Percentiles rank a stretch among this genome's conserved stretches.
Evolutionary conservation across 2,329 filamentous ascomycete genomes (phyloP).

Genomic region (Diaporthe aspalathi): DNA sequence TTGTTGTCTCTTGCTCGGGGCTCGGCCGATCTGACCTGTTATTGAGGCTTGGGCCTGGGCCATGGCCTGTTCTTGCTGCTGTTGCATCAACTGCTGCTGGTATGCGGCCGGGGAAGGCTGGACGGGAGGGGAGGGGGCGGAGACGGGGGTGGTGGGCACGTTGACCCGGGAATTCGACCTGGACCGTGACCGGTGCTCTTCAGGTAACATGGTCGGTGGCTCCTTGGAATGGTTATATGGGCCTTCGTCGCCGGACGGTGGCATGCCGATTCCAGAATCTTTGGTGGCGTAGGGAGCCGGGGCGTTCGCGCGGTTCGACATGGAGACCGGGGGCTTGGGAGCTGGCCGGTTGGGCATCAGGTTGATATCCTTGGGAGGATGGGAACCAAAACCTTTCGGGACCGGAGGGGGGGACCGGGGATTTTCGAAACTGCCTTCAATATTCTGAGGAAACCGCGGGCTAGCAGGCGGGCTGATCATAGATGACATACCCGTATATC

Average conservation of each 20-base stretch:
- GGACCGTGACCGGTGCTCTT: slow-evolving; percentile 75
- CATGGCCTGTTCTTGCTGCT: slow-evolving; percentile 89
- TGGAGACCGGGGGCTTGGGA: slow-evolving; percentile 82
- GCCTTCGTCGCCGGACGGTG: slow-evolving; percentile 67
- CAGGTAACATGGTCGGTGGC: slow-evolving; percentile 69
- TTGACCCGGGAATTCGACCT: slow-evolving; percentile 75
- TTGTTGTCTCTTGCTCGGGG: slow-evolving; percentile 77
- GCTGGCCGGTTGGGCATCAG: slow-evolving; percentile 86
- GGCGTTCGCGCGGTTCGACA: slow-evolving; percentile 66
- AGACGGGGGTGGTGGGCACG: slow-evolving; percentile 52
- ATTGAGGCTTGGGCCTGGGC: slow-evolving; percentile 82
- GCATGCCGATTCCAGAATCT: slow-evolving; percentile 73
- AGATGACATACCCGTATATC: slow-evolving; percentile 68
- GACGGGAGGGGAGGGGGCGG: slow-evolving; percentile 58
- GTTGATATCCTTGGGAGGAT: slow-evolving; percentile 65
- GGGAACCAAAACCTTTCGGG: slow-evolving; percentile 67
- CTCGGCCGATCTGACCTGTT: slow-evolving; percentile 76
- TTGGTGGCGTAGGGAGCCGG: slow-evolving; percentile 67
- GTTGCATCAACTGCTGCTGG: slow-evolving; percentile 75
- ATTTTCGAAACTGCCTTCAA: slow-evolving; percentile 96
- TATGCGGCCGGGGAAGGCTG: slow-evolving; percentile 60
- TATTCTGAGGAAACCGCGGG: slow-evolving; percentile 86
- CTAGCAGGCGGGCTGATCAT: slow-evolving; percentile 83
- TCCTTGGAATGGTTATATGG: slow-evolving; percentile 64
- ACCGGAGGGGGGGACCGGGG: slow-evolving; percentile 92